phyloP scores from a whole-genome alignment of 2,329 filamentous ascomycete genomes.

The Xylariaceae sp. region DNA sequence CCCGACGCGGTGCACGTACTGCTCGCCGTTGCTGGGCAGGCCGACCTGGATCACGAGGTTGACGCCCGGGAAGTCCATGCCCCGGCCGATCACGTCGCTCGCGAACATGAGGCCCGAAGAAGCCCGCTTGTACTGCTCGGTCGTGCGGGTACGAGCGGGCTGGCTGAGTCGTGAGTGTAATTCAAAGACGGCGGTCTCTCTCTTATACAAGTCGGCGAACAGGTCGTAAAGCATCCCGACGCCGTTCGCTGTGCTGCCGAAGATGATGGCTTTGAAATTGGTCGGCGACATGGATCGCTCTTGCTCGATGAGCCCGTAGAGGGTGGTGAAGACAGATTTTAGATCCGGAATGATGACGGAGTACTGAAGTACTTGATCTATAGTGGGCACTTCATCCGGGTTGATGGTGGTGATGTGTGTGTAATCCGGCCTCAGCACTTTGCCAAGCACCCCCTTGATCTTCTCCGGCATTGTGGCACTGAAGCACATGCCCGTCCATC shows the following conservation, averaged over 20 bases:
- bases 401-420: conserved; percentile 75
- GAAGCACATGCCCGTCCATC: conserved; percentile 72
- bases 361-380: conserved; percentile 68
- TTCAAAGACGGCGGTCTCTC: conserved; percentile 34
- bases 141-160: conserved; percentile 43
- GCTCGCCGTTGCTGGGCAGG: conserved; percentile 50
- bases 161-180: conserved; percentile 47
- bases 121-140: conserved; percentile 55
- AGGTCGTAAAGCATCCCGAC: conserved; percentile 44
- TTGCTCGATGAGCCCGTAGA: conserved; percentile 48
- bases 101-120: conserved; percentile 51
- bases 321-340: conserved; percentile 54
- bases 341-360: conserved; percentile 62
- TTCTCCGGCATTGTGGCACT: conserved; percentile 77
- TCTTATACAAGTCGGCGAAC: conserved; percentile 27
- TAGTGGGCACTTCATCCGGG: conserved; percentile 67
- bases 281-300: conserved; percentile 30
- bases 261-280: conserved; percentile 78
- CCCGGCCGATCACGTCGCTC: conserved; percentile 63
- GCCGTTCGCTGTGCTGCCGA: conserved; percentile 56
- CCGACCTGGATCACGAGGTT: conserved; percentile 60
- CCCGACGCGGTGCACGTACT: conserved; percentile 61
- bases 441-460: conserved; percentile 65
- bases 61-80: conserved; percentile 67
- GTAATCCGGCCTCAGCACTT: conserved; percentile 63